These are phyloP conservation scores for Tinospora cordifolia DNA, from an alignment of 164 flowering plant species.

Conservation along the genomic window DNA sequence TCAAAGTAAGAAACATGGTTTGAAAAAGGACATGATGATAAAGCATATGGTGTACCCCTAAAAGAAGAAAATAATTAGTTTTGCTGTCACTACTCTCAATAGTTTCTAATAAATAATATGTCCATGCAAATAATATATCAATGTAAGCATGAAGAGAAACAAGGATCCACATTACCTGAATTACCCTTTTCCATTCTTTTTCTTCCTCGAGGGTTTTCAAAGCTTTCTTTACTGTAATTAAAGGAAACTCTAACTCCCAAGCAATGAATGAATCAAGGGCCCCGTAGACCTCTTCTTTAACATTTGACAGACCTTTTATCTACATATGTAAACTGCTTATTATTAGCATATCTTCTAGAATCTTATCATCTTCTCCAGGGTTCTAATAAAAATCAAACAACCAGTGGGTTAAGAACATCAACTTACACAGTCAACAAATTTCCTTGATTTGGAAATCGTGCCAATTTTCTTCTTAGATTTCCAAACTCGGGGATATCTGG, in stretches of 20 bases:
- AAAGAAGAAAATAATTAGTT: too few species aligned
- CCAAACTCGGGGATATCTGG: conserved; percentile 87
- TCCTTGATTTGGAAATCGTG: conserved; percentile 70
- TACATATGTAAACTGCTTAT: conserved; percentile 21
- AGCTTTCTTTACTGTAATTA: conserved; percentile 83
- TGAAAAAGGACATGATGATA: too few species aligned
- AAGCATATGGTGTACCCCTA: too few species aligned
- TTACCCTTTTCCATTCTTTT: conserved; percentile 80
- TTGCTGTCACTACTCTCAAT: too few species aligned
- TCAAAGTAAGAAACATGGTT: too few species aligned
- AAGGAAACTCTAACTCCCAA: conserved; percentile 93
- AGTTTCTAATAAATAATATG: too few species aligned
- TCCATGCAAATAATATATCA: too few species aligned
- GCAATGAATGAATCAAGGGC: conserved; percentile 96
- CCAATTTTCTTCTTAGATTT: conserved; percentile 63
- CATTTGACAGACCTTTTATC: conserved; percentile 80
- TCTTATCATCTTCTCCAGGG: neutral
- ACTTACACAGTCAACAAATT: conserved; percentile 82
- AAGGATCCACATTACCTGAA: conserved; percentile 61
- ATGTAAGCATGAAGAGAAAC: too few species aligned
- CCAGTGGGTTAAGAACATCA: neutral
- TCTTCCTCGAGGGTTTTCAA: conserved; percentile 61
- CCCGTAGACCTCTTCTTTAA: conserved; percentile 93
- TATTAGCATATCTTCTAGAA: too few species aligned
- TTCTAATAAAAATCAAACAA: neutral